phyloP scores from a whole-genome alignment of 2,329 filamentous ascomycete genomes.

The Aspergillus floridensis region DNA sequence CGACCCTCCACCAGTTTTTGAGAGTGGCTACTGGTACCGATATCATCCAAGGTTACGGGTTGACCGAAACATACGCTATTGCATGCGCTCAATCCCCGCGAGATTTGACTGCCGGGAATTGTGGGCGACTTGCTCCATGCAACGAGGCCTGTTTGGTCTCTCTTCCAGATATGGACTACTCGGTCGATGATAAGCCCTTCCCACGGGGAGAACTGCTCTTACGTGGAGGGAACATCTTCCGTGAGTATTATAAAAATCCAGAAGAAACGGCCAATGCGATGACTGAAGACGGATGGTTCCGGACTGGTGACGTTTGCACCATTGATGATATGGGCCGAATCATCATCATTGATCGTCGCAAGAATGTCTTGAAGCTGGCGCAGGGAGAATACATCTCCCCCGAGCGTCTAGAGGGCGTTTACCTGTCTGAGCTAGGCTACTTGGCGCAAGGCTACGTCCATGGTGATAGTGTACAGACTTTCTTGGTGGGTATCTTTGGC shows the following conservation, averaged over 20 bases:
- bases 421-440: slow-evolving; percentile 75
- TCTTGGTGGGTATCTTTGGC: slow-evolving; percentile 82
- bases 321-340: slow-evolving; percentile 84
- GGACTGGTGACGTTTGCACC: slow-evolving; percentile 85
- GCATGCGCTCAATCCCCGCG: slow-evolving; percentile 65
- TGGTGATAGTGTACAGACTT: slow-evolving; percentile 78
- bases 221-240: slow-evolving; percentile 76
- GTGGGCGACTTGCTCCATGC: slow-evolving; percentile 67
- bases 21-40: slow-evolving; percentile 75
- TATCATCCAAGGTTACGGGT: slow-evolving; percentile 84
- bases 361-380: slow-evolving; percentile 98
- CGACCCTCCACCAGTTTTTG: slow-evolving; percentile 82
- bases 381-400: slow-evolving; percentile 98
- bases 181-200: slow-evolving; percentile 78
- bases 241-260: slow-evolving; percentile 84
- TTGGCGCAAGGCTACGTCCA: slow-evolving; percentile 84
- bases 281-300: slow-evolving; percentile 92
- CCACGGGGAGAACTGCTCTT: slow-evolving; percentile 88
- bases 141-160: slow-evolving; percentile 78
- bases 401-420: slow-evolving; percentile 94
- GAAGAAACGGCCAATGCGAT: slow-evolving; percentile 82
- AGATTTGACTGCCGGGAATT: slow-evolving; percentile 77
- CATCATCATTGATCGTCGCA: slow-evolving; percentile 91
- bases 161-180: slow-evolving; percentile 92
- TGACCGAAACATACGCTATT: slow-evolving; percentile 89